Evolutionary conservation across 2,329 filamentous ascomycete genomes (phyloP), one percentile per base, ranked within the genome.

Genomic region (Arthrobotrys musiformis): DNA sequence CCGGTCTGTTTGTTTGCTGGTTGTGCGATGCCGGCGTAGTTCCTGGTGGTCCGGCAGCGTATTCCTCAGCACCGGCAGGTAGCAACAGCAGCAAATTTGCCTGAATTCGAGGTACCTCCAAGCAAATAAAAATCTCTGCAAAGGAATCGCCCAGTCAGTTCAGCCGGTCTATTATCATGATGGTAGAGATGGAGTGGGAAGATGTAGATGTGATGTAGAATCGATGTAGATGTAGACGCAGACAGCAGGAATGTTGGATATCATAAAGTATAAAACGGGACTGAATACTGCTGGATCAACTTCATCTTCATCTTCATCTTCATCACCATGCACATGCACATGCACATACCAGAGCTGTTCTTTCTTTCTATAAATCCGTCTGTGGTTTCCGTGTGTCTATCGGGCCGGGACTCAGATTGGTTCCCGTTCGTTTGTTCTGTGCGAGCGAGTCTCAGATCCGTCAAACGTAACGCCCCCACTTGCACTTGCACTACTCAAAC

Each of bases 11-110:
- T n/a, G 30, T 22, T 40, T 2, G 30, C 8, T 60, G 17, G 30
- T 26, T 19, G 37, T 73, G 69, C 69, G 69, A 73, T 66, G 61
- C 67, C 61, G 61, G 60, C 69, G 69, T 73, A 67, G 26, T 73
- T 73, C 48, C 61, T 28, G 33, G 69, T 7, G 26, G 58, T 26
- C 15, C n/a, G 46, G 48, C 46, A 40, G 68, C 68, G 68, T 72
- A 72, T 44, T 52, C 62, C 26, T 72, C 68, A 72, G 68, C 68
- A 72, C 68, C 63, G 19, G 22, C 44, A 63, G 17, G 28, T 35
- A 52, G 46, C 56, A n/a, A n/a, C 56, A 56, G 61, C 69, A 63
- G 19, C 28, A 44, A 52, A 54, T 70, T 64, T 72, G 69, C 69
- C 61, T 73, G 61, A 73, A 73, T 60, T 48, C 30, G 44, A 19